Conservation (phyloP, 1,284 basidiomycete species). For the Irpex rosettiformis region DNA sequence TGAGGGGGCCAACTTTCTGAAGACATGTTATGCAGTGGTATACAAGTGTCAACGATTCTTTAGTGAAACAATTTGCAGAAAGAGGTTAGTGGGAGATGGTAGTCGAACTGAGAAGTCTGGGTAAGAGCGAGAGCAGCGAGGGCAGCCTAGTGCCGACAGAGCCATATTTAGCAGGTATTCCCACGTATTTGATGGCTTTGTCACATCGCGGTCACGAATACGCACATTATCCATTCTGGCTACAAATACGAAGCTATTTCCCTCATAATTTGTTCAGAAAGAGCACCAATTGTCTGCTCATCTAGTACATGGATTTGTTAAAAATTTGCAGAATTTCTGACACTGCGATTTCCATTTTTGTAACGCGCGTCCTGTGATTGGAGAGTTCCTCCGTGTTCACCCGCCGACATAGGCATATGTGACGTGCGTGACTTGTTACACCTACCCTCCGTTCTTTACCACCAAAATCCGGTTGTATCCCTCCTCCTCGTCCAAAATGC, state of each 20-base stretch:
- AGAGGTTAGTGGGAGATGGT: background rate
- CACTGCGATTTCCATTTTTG: background rate
- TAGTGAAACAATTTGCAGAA: background rate
- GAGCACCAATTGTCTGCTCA: background rate
- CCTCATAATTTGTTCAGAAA: background rate
- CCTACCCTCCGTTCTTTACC: conserved; percentile 14
- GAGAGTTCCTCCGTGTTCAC: conserved; percentile 26
- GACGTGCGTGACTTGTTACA: conserved; percentile 28
- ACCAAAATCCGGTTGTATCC: conserved; percentile 20
- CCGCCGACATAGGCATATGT: conserved; percentile 21
- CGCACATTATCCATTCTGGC: background rate
- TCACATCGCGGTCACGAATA: background rate
- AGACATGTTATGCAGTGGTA: conserved; percentile 24
- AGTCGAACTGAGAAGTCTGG: background rate
- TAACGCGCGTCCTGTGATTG: conserved; percentile 27
- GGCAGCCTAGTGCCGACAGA: background rate
- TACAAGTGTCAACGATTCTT: background rate
- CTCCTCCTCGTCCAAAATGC: conserved; percentile 52
- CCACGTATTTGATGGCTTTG: background rate
- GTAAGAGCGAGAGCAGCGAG: background rate
- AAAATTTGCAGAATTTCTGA: background rate
- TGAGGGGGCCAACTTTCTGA: conserved; percentile 36
- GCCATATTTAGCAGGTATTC: background rate
- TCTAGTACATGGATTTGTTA: background rate
- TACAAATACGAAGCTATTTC: background rate